phyloP scores from a whole-genome alignment of 495 filamentous ascomycete genomes.

The Oleoguttula mirabilis region DNA sequence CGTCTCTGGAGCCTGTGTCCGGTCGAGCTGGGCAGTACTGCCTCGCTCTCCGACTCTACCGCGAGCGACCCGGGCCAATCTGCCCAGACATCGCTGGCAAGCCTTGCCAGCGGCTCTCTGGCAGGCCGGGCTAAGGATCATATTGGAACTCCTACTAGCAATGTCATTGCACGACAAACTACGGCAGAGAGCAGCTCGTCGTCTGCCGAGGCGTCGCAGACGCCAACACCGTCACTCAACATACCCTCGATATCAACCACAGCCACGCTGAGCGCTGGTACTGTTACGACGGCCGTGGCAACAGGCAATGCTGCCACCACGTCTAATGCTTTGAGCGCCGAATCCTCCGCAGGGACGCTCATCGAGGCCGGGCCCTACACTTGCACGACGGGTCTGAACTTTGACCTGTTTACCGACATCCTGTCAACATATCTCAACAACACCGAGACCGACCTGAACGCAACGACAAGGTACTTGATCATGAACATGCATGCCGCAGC shows the following conservation, averaged over 20 bases:
- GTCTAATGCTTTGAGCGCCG: slow-evolving; percentile 21
- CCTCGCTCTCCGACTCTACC: slow-evolving; percentile 10
- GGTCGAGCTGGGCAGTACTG: slow-evolving; percentile 25
- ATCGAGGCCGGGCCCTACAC: slow-evolving; percentile 40
- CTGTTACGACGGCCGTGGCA: too few species aligned
- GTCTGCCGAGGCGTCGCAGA: too few species aligned
- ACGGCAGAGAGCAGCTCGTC: too few species aligned
- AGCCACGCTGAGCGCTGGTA: too few species aligned
- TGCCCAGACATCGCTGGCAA: neutral
- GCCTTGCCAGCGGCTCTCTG: slow-evolving; percentile 5
- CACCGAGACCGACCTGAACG: slow-evolving; percentile 37
- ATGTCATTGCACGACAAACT: too few species aligned
- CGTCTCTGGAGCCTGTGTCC: slow-evolving; percentile 50
- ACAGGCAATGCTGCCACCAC: too few species aligned
- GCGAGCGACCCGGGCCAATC: neutral
- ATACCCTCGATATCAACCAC: too few species aligned
- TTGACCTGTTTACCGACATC: slow-evolving; percentile 37
- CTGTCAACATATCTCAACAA: slow-evolving; percentile 37
- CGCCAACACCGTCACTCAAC: too few species aligned
- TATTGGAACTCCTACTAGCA: too few species aligned
- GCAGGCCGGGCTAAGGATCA: too few species aligned
- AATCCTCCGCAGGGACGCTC: slow-evolving; percentile 4
- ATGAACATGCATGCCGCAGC: slow-evolving; percentile 51
- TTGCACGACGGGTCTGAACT: slow-evolving; percentile 41
- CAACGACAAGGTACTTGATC: slow-evolving; percentile 36